Percentiles rank a stretch among this genome's conserved stretches.
Conservation (phyloP, 345 rosid genomes). For the Eutrema japonicum region DNA sequence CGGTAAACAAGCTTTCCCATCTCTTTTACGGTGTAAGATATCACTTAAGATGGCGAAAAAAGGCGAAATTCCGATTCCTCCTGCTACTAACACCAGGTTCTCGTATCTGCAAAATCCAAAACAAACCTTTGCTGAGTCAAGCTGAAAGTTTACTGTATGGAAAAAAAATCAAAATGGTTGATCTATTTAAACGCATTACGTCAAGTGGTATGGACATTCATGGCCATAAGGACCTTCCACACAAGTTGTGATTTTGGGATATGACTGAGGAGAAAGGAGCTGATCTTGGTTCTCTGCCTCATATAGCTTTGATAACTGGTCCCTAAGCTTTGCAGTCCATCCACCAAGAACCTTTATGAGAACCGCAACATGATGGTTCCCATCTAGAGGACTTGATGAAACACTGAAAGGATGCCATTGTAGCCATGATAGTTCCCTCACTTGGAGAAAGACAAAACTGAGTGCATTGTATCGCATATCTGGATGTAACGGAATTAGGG, state of each 20-base stretch:
- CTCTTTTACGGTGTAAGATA: constrained; percentile 65
- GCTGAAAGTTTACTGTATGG: constrained; percentile 1
- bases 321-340: constrained; percentile 77
- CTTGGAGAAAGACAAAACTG: constrained; percentile 85
- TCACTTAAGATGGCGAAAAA: constrained; percentile 85
- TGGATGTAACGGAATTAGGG: constrained; percentile 16
- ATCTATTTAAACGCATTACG: constrained; percentile 45
- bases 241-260: constrained; percentile 61
- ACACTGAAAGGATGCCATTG: constrained; percentile 99
- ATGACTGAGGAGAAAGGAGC: constrained; percentile 25
- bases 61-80: constrained; percentile 94
- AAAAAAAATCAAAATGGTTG: neutral
- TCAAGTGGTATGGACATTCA: constrained; percentile 78
- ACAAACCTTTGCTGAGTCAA: neutral
- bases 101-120: constrained; percentile 60
- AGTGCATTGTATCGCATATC: constrained; percentile 82
- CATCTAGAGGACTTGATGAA: constrained; percentile 87
- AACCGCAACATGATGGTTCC: constrained; percentile 63
- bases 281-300: constrained; percentile 45
- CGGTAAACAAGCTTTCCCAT: constrained; percentile 74
- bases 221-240: constrained; percentile 96
- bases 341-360: constrained; percentile 83
- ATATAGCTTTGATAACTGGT: constrained; percentile 44
- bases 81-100: constrained; percentile 83
- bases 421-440: constrained; percentile 83